Evolutionary conservation across 306 rosid species (phyloP), one percentile per base, ranked within the genome.

Genomic region (Lablab purpureus): DNA sequence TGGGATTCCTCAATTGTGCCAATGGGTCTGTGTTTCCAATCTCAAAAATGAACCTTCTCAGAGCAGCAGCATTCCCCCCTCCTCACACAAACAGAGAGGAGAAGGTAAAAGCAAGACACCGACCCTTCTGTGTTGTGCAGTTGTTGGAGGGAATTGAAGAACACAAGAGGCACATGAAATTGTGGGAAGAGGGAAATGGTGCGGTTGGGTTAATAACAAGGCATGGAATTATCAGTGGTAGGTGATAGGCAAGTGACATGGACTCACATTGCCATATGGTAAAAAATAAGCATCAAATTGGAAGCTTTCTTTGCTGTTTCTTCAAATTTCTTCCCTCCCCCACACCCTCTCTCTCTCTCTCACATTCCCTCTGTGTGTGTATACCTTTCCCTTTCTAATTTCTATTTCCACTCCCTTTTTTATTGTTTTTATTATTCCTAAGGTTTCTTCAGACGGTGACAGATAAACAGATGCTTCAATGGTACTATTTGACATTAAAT

Each of bases 201-300:
- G 78, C 72, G 84, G 83, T 78, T 86, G 82, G 89, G 86, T 87
- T 87, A 87, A 82, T 84, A 88, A 87, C 83, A 87, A 87, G 93
- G 80, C 58, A 84, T 84, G 93, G 89, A 88, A 88, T 87, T 90
- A 83, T 89, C 93, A 88, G 89, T 85, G 91, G 89, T 89, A 83
- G 98, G 93, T 91, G 88, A 80, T 73, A 32, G 80, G 78, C 65
- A 70, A 75, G 85, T 79, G 80, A 82, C 78, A 80, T 74, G 70
- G 76, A 77, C 80, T 83, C 86, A 23, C 78, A 46, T 78, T 77
- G 74, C 68, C 79, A 82, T 77, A 75, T 80, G 84, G 94, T 89
- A 84, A 91, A 89, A 89, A 78, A 70, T 73, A 88, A 85, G 94
- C 90, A 91, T 89, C 73, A 55, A 64, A 75, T 71, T 77, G 75